Conservation (phyloP, 192 early-diverging fungal genomes). For the Coemansia sp. region DNA sequence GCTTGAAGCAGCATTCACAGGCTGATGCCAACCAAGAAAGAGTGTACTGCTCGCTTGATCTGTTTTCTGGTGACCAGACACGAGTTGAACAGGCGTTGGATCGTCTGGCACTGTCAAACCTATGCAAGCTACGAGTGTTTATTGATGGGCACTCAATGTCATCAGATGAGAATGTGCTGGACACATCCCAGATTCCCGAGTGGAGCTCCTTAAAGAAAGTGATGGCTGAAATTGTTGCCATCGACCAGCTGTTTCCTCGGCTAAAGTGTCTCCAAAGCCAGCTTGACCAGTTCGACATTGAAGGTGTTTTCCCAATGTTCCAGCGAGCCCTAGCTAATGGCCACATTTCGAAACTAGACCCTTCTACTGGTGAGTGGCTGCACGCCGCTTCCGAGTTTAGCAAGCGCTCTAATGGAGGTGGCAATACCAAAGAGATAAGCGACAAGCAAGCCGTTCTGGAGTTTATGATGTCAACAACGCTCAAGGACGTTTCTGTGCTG, state of each 20-base stretch:
- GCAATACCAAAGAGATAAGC: neutral
- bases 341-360: slow-evolving; percentile 15
- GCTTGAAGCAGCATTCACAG: slow-evolving; percentile 73
- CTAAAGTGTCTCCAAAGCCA: slow-evolving; percentile 54
- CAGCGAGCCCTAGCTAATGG: slow-evolving; percentile 26
- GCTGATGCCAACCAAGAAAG: slow-evolving; percentile 26
- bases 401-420: neutral
- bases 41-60: slow-evolving; percentile 70
- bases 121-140: slow-evolving; percentile 55
- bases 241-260: slow-evolving; percentile 49
- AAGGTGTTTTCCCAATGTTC: slow-evolving; percentile 47
- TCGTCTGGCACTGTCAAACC: slow-evolving; percentile 18
- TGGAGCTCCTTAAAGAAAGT: slow-evolving; percentile 33
- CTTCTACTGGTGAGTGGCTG: slow-evolving; percentile 35
- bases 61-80: slow-evolving; percentile 50
- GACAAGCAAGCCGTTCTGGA: slow-evolving; percentile 60
- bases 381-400: slow-evolving; percentile 23
- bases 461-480: slow-evolving; percentile 68
- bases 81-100: slow-evolving; percentile 46
- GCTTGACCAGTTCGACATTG: slow-evolving; percentile 62
- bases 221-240: slow-evolving; percentile 44
- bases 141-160: slow-evolving; percentile 24
- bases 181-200: slow-evolving; percentile 5
- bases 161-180: neutral
- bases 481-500: slow-evolving; percentile 79